phyloP scores from a whole-genome alignment of 176 grass and related monocot species.

The Carex scoparia region DNA sequence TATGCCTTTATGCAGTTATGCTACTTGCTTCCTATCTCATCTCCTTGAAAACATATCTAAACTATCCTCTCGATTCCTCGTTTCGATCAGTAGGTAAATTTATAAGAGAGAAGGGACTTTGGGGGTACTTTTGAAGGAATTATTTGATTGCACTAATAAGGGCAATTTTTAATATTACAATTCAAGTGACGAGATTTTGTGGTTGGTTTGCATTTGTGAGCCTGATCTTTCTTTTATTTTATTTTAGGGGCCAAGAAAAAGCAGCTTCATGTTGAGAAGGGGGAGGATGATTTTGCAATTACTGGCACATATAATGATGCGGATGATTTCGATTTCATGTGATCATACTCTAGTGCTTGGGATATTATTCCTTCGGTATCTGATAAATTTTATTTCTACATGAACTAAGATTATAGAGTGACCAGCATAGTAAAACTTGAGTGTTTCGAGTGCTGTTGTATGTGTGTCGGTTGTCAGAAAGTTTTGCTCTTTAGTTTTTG shows the following conservation, averaged over 20 bases:
- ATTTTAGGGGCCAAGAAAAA: conserved; percentile 63
- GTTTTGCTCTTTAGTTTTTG: conserved; percentile 8
- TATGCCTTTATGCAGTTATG: no score
- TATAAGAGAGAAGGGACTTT: neutral
- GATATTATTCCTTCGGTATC: conserved; percentile 17
- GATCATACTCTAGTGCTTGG: conserved; percentile 21
- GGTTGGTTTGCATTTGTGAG: neutral
- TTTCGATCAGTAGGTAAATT: no score
- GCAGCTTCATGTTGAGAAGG: conserved; percentile 77
- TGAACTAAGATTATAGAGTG: conserved; percentile 20
- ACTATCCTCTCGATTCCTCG: no score
- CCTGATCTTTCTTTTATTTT: neutral
- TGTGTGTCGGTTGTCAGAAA: neutral
- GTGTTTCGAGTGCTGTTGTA: conserved; percentile 1
- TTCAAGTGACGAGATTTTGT: neutral
- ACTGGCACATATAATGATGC: conserved; percentile 36
- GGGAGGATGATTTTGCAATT: conserved; percentile 54
- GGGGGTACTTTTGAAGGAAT: neutral
- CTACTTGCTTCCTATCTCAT: no score
- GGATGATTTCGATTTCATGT: conserved; percentile 81
- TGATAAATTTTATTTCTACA: conserved; percentile 12
- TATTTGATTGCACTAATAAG: neutral
- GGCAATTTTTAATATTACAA: neutral
- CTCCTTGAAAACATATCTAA: no score
- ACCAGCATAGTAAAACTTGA: conserved; percentile 13